Conservation (phyloP, 176 grass and related monocot species). For the Themeda triandra region DNA sequence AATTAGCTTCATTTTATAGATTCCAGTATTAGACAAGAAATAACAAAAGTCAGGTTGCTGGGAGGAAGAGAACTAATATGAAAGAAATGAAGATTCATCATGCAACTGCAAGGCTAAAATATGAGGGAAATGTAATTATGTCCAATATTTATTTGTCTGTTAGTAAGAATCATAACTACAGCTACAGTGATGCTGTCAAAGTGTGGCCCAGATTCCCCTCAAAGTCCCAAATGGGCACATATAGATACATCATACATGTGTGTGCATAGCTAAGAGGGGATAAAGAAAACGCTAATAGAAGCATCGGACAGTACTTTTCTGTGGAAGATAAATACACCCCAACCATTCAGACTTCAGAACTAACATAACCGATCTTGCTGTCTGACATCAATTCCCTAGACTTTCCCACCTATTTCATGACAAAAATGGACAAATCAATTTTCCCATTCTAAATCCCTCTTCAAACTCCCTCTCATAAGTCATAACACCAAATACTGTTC, state of each 20-base stretch:
- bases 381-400: not conserved
- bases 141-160: not conserved
- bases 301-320: not conserved
- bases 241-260: not conserved
- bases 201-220: not conserved
- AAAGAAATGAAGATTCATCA: conserved; percentile 4
- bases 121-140: not conserved
- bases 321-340: not conserved
- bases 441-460: not conserved
- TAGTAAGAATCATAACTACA: not conserved
- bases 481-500: not conserved
- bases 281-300: not conserved
- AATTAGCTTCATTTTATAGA: not conserved
- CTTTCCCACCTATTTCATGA: not conserved
- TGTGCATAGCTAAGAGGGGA: not conserved
- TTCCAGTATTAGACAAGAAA: not conserved
- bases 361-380: not conserved
- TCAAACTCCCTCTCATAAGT: not conserved
- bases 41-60: not conserved
- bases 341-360: not conserved
- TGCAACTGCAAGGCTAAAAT: not conserved
- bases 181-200: not conserved
- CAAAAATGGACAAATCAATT: not conserved
- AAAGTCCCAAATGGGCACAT: not conserved
- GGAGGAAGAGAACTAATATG: not conserved